Conservation (phyloP, 495 filamentous ascomycete species). For the Penicillium samsonianum region DNA sequence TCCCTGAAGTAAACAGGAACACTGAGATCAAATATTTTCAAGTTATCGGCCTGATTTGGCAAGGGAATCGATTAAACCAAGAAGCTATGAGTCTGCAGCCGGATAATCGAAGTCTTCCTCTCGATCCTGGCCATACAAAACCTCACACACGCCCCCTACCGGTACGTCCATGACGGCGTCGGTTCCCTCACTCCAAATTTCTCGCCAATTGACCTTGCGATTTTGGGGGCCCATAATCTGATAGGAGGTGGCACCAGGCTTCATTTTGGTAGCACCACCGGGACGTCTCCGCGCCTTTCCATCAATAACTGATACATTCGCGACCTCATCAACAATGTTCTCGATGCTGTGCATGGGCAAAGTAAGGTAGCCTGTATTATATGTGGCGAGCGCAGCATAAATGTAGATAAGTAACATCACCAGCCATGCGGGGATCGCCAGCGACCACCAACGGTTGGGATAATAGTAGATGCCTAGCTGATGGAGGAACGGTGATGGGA, state of each 20-base stretch:
- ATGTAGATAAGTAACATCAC: conserved; percentile 90
- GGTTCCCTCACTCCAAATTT: conserved; percentile 86
- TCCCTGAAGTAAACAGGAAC: conserved; percentile 1
- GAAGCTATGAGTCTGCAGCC: conserved; percentile 13
- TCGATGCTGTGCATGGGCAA: conserved; percentile 77
- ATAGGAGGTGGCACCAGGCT: conserved; percentile 47
- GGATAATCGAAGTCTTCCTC: conserved; percentile 32
- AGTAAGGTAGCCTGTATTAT: conserved; percentile 88
- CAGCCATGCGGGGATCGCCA: conserved; percentile 86
- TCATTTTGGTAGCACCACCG: conserved; percentile 47
- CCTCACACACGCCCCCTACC: conserved; percentile 94
- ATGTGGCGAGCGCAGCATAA: conserved; percentile 87
- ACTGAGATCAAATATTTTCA: background rate
- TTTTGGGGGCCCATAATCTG: conserved; percentile 52
- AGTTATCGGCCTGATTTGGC: background rate
- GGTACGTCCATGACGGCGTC: conserved; percentile 98
- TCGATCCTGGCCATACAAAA: conserved; percentile 55
- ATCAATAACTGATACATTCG: conserved; percentile 81
- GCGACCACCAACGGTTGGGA: conserved; percentile 94
- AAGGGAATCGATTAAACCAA: background rate
- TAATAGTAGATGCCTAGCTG: conserved; percentile 96
- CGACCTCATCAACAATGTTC: conserved; percentile 89
- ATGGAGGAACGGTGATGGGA: conserved; percentile 88
- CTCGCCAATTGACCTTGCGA: conserved; percentile 65
- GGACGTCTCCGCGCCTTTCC: conserved; percentile 60